Conservation (phyloP, 163 green algal species). For the Scenedesmus sp. region DNA sequence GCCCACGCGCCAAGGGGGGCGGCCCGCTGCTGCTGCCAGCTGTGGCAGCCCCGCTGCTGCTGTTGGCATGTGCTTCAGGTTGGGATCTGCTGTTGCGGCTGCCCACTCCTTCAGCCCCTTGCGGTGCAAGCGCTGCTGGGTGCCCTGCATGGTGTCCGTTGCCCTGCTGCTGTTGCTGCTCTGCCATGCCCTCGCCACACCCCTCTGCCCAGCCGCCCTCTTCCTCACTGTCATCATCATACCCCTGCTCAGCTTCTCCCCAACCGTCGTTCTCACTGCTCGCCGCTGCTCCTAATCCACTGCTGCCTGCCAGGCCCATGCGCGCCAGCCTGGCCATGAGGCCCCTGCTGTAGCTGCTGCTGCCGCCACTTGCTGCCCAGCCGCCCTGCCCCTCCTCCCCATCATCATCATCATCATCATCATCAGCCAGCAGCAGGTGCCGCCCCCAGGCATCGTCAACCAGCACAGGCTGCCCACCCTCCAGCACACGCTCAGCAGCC, state of each 20-base stretch:
- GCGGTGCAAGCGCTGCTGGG: neutral
- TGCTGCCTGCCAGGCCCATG: neutral
- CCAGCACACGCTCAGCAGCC: conserved; percentile 8
- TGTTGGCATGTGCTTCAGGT: neutral
- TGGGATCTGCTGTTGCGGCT: neutral
- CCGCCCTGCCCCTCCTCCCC: neutral
- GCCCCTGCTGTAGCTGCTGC: conserved; percentile 8
- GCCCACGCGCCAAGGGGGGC: neutral
- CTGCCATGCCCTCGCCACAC: neutral
- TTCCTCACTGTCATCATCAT: neutral
- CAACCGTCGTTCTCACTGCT: neutral
- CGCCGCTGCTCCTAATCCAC: neutral
- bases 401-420: neutral
- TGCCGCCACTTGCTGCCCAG: neutral
- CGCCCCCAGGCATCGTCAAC: conserved; percentile 41
- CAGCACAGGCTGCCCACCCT: conserved; percentile 16
- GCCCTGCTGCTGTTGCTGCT: neutral
- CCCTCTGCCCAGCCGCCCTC: neutral
- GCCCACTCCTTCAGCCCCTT: neutral
- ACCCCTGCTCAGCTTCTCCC: neutral
- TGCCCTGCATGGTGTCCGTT: neutral
- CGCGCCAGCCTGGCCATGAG: neutral
- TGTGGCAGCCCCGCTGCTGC: neutral
- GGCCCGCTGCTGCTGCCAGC: neutral
- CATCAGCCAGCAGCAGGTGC: conserved; percentile 22